Base-by-base conservation (phyloP, 306 rosid species). In the Astragalus membranaceus region DNA sequence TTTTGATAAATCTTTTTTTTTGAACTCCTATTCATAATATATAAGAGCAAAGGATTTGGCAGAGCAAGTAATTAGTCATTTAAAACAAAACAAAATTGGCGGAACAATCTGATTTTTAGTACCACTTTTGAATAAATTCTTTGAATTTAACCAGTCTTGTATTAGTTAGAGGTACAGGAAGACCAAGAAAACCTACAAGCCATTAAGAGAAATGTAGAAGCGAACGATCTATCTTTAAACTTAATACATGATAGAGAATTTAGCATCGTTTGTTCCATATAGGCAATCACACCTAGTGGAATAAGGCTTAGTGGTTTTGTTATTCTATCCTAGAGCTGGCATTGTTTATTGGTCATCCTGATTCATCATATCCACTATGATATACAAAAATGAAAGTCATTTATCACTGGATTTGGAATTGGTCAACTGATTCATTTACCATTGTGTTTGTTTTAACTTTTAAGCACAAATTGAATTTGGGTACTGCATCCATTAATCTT, bases 41-140 rank as follows among this genome's bases (percentile, higher is more conserved):
- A 50, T 54, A 14, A 48, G 46, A 73, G 51, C 53, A 63, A 42
- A 63, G 41, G 55, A 54, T 36, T 67, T 67, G 44, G 52, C 72
- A 52, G 15, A 5, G 33, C 11, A 23, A 50, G n/a, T 53, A 59
- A 50, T 75, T 64, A 57, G 5, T 48, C 50, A 6, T 37, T 16
- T 39, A 41, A 62, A 46, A 20, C 20, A 6, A 65, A 55, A 61
- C 13, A 8, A 7, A 13, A 48, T 5, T 8, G 16, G 10, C 37
- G 6, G 55, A 48, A 3, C 47, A 42, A 32, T 52, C 41, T 54
- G 50, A 5, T 54, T 62, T 30, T 62, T 3, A 50, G 35, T 15
- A 30, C 65, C 32, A 51, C 49, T 50, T 68, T 37, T 30, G 15
- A 3, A 42, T 42, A 30, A 17, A 59, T 14, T 10, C 1, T 2